Base-by-base conservation (phyloP, 139 green algal genomes). In the Chlamydomonas sphaeroides region DNA sequence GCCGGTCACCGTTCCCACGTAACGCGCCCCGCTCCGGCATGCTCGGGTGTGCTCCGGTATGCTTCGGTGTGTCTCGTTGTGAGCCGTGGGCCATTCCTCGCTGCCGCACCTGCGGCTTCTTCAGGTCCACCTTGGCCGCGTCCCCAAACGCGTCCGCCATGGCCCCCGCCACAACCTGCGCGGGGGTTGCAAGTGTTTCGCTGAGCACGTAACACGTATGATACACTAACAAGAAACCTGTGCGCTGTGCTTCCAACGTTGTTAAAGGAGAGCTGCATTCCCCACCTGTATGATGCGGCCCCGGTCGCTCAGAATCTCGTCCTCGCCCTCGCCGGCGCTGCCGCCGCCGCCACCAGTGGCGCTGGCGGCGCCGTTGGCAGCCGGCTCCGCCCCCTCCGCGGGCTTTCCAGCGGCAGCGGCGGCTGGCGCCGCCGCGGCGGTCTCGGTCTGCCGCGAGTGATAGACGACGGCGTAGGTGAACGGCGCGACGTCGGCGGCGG, bases 101-200 rank as follows among this genome's bases (percentile, higher is more conserved):
- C 61, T 11, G 21, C 5, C 72, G 5, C 32, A 82, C 75, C 61
- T 82, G 61, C 48, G 75, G 75, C 32, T 49, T 63, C 75, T 82
- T 82, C 1, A 82, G 75, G 61, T 72, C 32, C 23, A 82, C 75
- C n/a, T 15, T 36, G 26, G 59, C 59, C 20, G 23, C 10, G 4
- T 18, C 32, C 2, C 62, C 42, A 6, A 82, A 82, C 42, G 42
- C 75, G 21, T 35, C 42, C n/a, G 32, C 20, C 75, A 82, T 72
- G 42, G 26, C 41, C 30, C 62, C 62, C 61, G 59, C 75, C 32
- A 51, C 75, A n/a, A n/a, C n/a, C n/a, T n/a, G n/a, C n/a, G n/a
- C n/a, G n/a, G n/a, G n/a, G n/a, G n/a, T n/a, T n/a, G n/a, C n/a
- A n/a, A n/a, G n/a, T n/a, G n/a, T n/a, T n/a, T n/a, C n/a, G n/a